phyloP scores from a whole-genome alignment of 805 yeast genomes.

The Jamesozyma hellenica region DNA sequence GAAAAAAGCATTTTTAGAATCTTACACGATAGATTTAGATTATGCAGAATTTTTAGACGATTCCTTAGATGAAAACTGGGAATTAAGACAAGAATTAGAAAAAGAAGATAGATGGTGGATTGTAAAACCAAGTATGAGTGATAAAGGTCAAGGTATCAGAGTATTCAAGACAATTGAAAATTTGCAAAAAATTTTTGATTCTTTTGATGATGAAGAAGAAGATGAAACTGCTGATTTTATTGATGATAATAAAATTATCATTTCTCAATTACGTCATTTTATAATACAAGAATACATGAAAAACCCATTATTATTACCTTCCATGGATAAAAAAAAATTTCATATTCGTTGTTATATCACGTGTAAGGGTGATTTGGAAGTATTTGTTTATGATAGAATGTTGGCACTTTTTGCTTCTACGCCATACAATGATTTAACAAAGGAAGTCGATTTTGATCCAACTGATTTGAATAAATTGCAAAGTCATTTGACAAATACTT shows the following conservation, averaged over 20 bases:
- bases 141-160: constrained; percentile 91
- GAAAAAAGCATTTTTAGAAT: constrained; percentile 53
- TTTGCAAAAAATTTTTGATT: constrained; percentile 72
- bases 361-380: constrained; percentile 62
- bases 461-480: constrained; percentile 36
- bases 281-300: constrained; percentile 74
- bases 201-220: constrained; percentile 66
- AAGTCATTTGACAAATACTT: constrained; percentile 89
- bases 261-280: constrained; percentile 79
- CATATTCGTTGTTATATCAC: constrained; percentile 82
- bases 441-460: constrained; percentile 22
- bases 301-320: constrained; percentile 55
- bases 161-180: constrained; percentile 70
- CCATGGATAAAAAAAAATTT: constrained; percentile 63
- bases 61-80: constrained; percentile 84
- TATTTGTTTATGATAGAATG: constrained; percentile 71
- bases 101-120: constrained; percentile 56
- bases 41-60: constrained; percentile 95
- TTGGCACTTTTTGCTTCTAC: constrained; percentile 69
- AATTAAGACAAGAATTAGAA: constrained; percentile 68
- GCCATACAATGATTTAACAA: constrained; percentile 29
- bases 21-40: constrained; percentile 77
- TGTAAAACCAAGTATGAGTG: constrained; percentile 93
- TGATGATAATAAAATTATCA: constrained; percentile 55
- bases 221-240: constrained; percentile 26